Evolutionary conservation across 75 land plant species (phyloP).

Genomic region (Picea glauca): DNA sequence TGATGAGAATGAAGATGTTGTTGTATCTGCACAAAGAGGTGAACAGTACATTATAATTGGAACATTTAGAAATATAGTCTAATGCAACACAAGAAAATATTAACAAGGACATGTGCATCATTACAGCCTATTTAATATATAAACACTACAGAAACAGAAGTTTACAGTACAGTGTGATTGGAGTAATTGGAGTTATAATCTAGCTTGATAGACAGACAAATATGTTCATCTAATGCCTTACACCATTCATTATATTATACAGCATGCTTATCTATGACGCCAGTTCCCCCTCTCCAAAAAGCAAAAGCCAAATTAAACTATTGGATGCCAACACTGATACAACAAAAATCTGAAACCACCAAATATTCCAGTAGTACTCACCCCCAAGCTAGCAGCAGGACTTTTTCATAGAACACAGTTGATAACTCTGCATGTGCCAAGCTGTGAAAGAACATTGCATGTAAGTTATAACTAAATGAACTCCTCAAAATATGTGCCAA

Average conservation of each 20-base stretch:
- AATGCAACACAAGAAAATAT: neutral
- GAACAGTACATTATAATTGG: neutral
- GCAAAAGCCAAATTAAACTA: neutral
- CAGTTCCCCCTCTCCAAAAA: too few relatives aligned
- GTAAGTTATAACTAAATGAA: too few relatives aligned
- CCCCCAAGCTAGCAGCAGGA: conserved; percentile 61
- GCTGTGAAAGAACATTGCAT: conserved; percentile 25
- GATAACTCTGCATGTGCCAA: conserved; percentile 69
- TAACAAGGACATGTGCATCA: too few relatives aligned
- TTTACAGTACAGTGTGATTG: neutral
- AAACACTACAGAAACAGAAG: neutral
- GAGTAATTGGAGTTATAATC: neutral
- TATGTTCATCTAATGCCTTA: neutral
- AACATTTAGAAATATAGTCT: neutral
- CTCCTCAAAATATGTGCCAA: too few relatives aligned
- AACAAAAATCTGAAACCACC: neutral
- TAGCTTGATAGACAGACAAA: neutral
- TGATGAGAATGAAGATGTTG: conserved; percentile 38
- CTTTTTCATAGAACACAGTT: conserved; percentile 57
- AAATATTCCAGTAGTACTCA: conserved; percentile 15
- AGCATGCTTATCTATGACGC: neutral
- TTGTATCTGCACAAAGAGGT: conserved; percentile 34
- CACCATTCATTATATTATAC: neutral
- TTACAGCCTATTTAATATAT: too few relatives aligned
- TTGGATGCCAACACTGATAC: neutral